Conservation (phyloP, 1,284 basidiomycete genomes). For the Tilletia caries region DNA sequence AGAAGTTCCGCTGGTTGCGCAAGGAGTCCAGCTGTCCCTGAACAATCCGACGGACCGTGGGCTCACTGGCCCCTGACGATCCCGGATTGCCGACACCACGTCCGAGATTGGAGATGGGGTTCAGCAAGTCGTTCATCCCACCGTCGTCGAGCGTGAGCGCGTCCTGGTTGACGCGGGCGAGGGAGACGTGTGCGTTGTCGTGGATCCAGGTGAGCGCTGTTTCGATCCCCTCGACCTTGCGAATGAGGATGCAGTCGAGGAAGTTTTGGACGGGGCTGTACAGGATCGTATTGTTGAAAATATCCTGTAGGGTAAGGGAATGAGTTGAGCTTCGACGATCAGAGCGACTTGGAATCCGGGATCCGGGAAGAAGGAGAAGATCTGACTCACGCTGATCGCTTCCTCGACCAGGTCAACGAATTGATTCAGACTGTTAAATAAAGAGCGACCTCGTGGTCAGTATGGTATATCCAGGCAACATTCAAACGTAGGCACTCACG, state of each 20-base stretch:
- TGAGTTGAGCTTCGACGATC: too few species aligned
- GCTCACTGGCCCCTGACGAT: constrained; percentile 10
- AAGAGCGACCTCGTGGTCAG: neutral
- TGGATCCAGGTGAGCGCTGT: constrained; percentile 86
- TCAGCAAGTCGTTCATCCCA: constrained; percentile 66
- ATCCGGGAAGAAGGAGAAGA: neutral
- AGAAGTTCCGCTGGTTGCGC: neutral
- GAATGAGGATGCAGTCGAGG: constrained; percentile 72
- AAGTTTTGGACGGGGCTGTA: constrained; percentile 34
- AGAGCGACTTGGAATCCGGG: too few species aligned
- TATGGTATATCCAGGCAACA: neutral
- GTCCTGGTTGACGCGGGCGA: constrained; percentile 70
- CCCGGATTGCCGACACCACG: neutral
- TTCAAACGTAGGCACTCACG: constrained; percentile 22
- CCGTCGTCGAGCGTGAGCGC: constrained; percentile 71
- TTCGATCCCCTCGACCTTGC: constrained; percentile 81
- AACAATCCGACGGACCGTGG: neutral
- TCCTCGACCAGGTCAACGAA: constrained; percentile 57
- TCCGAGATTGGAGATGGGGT: constrained; percentile 19
- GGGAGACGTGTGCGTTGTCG: constrained; percentile 73
- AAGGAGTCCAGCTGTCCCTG: neutral
- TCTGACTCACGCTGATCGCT: constrained; percentile 34
- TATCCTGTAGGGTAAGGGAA: constrained; percentile 56
- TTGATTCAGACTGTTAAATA: constrained; percentile 48
- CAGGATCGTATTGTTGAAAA: constrained; percentile 63